A percentile compares a stretch with the other conserved stretches of the same genome.
Conservation (phyloP, 768 basidiomycete species). For the Tricholoma bakamatsutake region DNA sequence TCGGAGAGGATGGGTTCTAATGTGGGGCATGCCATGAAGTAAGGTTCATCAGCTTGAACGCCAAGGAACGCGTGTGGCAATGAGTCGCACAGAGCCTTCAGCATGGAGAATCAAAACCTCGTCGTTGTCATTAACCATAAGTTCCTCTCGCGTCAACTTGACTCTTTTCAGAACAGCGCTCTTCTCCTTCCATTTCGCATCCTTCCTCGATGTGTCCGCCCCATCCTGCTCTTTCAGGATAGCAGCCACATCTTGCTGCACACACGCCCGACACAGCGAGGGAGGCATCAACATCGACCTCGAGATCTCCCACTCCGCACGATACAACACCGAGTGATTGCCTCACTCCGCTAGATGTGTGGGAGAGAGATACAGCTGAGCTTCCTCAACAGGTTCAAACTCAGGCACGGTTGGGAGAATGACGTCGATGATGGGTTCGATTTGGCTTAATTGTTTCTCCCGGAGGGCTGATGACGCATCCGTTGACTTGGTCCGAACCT, state of each 20-base stretch:
- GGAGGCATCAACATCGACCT: neutral
- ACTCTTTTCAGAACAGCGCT: neutral
- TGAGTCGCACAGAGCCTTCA: conserved; percentile 19
- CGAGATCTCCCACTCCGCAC: conserved; percentile 31
- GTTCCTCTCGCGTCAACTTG: neutral
- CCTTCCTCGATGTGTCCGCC: conserved; percentile 5
- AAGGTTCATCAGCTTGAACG: conserved; percentile 20
- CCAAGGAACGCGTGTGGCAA: conserved; percentile 21
- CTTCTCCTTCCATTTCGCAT: conserved; percentile 4
- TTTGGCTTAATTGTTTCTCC: conserved; percentile 7
- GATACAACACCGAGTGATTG: conserved; percentile 47
- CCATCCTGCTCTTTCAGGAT: conserved; percentile 18
- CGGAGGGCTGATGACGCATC: conserved; percentile 9
- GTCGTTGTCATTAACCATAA: neutral
- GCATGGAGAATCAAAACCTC: conserved; percentile 6
- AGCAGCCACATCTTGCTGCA: neutral
- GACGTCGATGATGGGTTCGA: conserved; percentile 23
- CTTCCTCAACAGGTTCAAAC: conserved; percentile 24
- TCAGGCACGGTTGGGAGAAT: conserved; percentile 21
- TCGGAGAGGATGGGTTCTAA: conserved; percentile 18
- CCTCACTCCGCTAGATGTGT: conserved; percentile 33
- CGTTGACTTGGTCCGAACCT: neutral
- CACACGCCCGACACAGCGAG: neutral
- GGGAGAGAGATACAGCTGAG: conserved; percentile 45
- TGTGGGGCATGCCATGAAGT: conserved; percentile 14